Percentiles rank a stretch among this genome's conserved stretches.
Conservation (phyloP, 2,329 filamentous ascomycete genomes). For the Cytospora schulzeri region DNA sequence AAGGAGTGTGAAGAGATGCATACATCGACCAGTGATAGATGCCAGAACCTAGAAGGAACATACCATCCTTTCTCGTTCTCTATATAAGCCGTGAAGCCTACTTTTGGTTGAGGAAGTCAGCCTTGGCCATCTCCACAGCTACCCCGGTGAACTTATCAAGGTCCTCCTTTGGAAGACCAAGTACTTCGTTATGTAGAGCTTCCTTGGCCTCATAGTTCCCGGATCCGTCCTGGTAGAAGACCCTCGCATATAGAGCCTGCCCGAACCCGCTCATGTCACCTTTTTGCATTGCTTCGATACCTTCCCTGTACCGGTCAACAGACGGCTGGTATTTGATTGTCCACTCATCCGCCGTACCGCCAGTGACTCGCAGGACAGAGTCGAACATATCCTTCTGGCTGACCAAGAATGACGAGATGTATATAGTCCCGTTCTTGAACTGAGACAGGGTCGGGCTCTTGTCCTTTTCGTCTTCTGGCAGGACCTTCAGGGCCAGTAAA, state of each 20-base stretch:
- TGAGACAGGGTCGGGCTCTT: constrained; percentile 41
- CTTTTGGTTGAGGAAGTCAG: not conserved
- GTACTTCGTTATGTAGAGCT: constrained; percentile 49
- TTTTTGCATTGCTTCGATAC: constrained; percentile 44
- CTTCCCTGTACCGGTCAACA: constrained; percentile 50
- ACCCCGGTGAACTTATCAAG: constrained; percentile 56
- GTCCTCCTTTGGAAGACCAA: constrained; percentile 59
- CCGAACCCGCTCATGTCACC: constrained; percentile 49
- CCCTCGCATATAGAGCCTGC: constrained; percentile 55
- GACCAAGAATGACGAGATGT: constrained; percentile 56
- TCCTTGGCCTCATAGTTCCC: constrained; percentile 45
- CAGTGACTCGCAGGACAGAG: constrained; percentile 56
- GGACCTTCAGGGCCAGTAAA: constrained; percentile 46
- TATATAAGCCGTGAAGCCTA: not conserved
- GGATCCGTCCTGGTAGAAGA: constrained; percentile 50
- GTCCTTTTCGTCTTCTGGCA: constrained; percentile 43
- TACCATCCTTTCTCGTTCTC: not conserved
- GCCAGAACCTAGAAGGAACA: too few species aligned
- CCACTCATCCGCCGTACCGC: constrained; percentile 60
- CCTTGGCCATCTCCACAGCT: constrained; percentile 48
- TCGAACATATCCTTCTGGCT: constrained; percentile 66
- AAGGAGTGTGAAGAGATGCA: too few species aligned
- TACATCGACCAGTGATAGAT: too few species aligned
- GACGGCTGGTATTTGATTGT: constrained; percentile 49
- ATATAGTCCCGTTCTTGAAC: constrained; percentile 53